These are phyloP conservation scores for Salvia sclarea DNA, from an alignment of 305 asterid species.

Conservation along the genomic window DNA sequence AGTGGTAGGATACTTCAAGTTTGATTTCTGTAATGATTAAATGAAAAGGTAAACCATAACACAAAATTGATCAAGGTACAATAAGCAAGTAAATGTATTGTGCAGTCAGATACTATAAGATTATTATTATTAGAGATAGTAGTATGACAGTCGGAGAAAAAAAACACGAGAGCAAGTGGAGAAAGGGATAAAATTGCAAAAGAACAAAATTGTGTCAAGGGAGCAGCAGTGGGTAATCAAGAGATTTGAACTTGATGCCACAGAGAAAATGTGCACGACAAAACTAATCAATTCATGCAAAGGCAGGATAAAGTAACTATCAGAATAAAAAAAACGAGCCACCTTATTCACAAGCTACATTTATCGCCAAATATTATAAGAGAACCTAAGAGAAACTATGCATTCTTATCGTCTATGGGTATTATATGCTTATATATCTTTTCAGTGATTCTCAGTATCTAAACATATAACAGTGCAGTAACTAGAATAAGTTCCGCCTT, in stretches of 20 bases:
- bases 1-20: neutral
- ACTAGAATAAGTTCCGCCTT: conserved; percentile 1
- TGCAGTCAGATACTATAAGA: neutral
- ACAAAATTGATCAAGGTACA: neutral
- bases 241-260: neutral
- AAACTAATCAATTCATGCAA: neutral
- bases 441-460: neutral
- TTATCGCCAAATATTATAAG: neutral
- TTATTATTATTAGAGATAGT: neutral
- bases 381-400: neutral
- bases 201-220: neutral
- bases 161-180: neutral
- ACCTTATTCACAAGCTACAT: neutral
- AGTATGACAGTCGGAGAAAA: neutral
- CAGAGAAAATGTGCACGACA: neutral
- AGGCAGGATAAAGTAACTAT: neutral
- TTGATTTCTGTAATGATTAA: neutral
- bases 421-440: neutral
- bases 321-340: neutral
- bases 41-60: neutral
- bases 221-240: neutral
- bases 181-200: neutral
- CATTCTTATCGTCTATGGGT: neutral
- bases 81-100: conserved; percentile 13
- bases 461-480: conserved; percentile 1